Percentiles rank a stretch among this genome's conserved stretches.
phyloP scores from a whole-genome alignment of 2,329 filamentous ascomycete genomes.

The Colletotrichum cuscutae region DNA sequence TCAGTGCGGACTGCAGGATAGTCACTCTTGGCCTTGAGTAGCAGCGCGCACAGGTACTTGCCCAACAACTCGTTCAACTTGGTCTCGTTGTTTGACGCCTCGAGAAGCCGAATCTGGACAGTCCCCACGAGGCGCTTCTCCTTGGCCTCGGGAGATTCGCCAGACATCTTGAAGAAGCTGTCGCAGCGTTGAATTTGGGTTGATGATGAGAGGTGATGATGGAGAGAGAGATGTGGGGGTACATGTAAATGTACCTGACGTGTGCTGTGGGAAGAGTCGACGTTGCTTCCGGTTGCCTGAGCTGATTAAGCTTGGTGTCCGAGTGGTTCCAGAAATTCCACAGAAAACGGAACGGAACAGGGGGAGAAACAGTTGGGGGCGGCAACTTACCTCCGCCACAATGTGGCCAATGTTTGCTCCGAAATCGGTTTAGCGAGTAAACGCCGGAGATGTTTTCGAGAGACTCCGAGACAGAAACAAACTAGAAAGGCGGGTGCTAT shows the following conservation, averaged over 20 bases:
- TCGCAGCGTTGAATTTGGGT: slow-evolving; percentile 1
- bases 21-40: slow-evolving; percentile 88
- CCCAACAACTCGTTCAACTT: slow-evolving; percentile 84
- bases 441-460: not conserved
- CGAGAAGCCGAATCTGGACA: slow-evolving; percentile 83
- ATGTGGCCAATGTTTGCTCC: slow-evolving; percentile 10
- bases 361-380: not conserved
- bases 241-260: slow-evolving; percentile 21
- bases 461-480: slow-evolving; percentile 3
- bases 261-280: slow-evolving; percentile 17
- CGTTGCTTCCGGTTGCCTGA: slow-evolving; percentile 31
- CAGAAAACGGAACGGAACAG: not conserved
- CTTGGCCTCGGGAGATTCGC: slow-evolving; percentile 32
- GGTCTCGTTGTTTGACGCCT: slow-evolving; percentile 82
- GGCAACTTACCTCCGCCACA: slow-evolving; percentile 1
- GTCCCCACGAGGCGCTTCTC: slow-evolving; percentile 79
- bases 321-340: slow-evolving; percentile 26
- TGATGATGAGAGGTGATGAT: slow-evolving; percentile 1
- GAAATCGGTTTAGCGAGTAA: slow-evolving; percentile 26
- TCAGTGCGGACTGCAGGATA: slow-evolving; percentile 75
- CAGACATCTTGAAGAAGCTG: slow-evolving; percentile 24
- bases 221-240: slow-evolving; percentile 14
- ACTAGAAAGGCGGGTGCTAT: not conserved
- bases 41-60: slow-evolving; percentile 81
- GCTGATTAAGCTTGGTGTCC: slow-evolving; percentile 28